These are phyloP conservation scores for Telfairia occidentalis DNA, from an alignment of 331 rosid genomes.

Conservation along the genomic window DNA sequence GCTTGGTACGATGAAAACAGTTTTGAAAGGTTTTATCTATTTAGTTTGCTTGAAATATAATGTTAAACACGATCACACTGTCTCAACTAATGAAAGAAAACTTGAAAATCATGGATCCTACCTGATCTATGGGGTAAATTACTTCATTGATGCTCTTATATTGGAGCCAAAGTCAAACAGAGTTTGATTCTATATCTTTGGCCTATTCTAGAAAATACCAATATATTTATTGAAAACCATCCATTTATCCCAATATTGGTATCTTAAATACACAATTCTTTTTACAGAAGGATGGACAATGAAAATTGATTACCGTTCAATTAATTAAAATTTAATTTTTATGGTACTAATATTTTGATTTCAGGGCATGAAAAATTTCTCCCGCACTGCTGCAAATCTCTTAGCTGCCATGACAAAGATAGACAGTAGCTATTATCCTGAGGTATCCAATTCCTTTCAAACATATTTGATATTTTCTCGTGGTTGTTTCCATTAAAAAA, in stretches of 20 bases:
- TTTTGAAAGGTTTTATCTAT: neutral
- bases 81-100: neutral
- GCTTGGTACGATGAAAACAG: conserved; percentile 46
- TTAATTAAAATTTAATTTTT: conserved; percentile 14
- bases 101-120: neutral
- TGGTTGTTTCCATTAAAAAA: too few species aligned
- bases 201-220: neutral
- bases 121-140: neutral
- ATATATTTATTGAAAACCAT: neutral
- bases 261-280: neutral
- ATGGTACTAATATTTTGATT: conserved; percentile 2
- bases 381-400: conserved; percentile 69
- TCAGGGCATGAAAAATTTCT: conserved; percentile 85
- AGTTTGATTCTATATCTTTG: neutral
- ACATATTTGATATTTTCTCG: neutral
- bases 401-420: conserved; percentile 67
- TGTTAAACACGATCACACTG: neutral
- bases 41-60: conserved; percentile 2
- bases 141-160: neutral
- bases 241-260: neutral
- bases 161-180: neutral
- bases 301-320: neutral
- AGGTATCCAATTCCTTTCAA: conserved; percentile 34
- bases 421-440: conserved; percentile 76
- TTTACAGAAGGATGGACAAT: neutral